Percentiles rank a stretch among this genome's conserved stretches.
Evolutionary conservation across 225 moss, liverwort and hornwort genomes (phyloP).

Genomic region (Antitrichia curtipendula): DNA sequence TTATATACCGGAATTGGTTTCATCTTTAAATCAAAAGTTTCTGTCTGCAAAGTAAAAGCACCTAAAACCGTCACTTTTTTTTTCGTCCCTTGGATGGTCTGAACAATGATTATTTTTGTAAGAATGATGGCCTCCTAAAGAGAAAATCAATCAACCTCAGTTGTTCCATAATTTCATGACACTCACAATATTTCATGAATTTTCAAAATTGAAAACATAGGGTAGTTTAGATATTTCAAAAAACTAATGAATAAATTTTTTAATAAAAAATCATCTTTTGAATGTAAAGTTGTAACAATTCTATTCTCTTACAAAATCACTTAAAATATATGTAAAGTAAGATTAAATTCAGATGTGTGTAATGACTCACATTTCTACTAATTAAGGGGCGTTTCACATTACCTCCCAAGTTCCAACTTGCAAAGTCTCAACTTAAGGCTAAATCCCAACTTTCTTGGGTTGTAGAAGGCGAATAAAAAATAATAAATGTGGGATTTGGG

Average conservation of each 20-base stretch:
- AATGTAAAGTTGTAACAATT: not conserved
- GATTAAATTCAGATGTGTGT: not conserved
- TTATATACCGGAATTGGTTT: not conserved
- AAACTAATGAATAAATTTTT: too few species aligned
- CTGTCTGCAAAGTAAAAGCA: not conserved
- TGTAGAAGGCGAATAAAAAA: not conserved
- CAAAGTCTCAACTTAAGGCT: rapidly evolving
- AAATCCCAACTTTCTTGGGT: not conserved
- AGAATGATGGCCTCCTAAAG: not conserved
- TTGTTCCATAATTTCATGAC: not conserved
- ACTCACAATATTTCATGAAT: not conserved
- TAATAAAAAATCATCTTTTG: not conserved
- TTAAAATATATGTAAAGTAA: not conserved
- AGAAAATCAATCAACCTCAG: rapidly evolving
- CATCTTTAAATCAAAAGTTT: not conserved
- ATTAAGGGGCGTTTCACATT: not conserved
- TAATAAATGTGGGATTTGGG: not conserved
- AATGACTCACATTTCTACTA: not conserved
- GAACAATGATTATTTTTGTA: not conserved
- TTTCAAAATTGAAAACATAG: not conserved
- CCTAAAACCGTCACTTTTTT: not conserved
- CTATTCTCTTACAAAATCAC: not conserved
- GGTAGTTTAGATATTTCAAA: too few species aligned
- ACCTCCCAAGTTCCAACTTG: rapidly evolving
- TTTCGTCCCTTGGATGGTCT: too few species aligned